A percentile compares a stretch with the other conserved stretches of the same genome.
Conservation (phyloP, 83 land plant genomes). For the Isoetes engelmannii region DNA sequence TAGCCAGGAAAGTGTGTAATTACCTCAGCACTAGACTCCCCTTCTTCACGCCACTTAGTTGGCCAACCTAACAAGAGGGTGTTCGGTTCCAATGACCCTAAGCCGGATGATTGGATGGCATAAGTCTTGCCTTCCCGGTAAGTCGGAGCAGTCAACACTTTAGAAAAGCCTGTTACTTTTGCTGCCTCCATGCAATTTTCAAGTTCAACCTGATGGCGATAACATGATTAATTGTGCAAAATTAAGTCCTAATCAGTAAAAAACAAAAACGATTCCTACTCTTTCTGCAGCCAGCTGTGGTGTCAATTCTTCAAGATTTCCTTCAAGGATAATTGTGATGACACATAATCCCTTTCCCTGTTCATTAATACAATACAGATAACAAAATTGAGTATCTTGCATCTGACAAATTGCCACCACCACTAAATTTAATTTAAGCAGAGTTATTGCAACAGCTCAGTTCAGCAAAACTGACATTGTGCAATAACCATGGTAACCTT, state of each 20-base stretch:
- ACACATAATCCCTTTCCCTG: slow-evolving; percentile 34
- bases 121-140: slow-evolving; percentile 32
- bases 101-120: slow-evolving; percentile 36
- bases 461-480: too few relatives aligned
- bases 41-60: slow-evolving; percentile 25
- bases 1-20: not conserved
- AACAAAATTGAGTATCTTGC: too few relatives aligned
- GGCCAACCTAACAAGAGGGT: slow-evolving; percentile 32
- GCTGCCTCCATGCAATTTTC: slow-evolving; percentile 29
- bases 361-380: not conserved
- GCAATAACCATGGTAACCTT: too few relatives aligned
- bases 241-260: not conserved
- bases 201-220: slow-evolving; percentile 19
- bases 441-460: too few relatives aligned
- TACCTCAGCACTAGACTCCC: slow-evolving; percentile 24
- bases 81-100: slow-evolving; percentile 34
- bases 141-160: slow-evolving; percentile 24
- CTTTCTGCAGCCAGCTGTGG: slow-evolving; percentile 29
- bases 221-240: not conserved
- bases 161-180: slow-evolving; percentile 23
- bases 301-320: slow-evolving; percentile 23
- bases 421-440: too few relatives aligned
- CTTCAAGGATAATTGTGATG: slow-evolving; percentile 30
- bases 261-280: not conserved
- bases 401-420: too few relatives aligned